Percentiles rank a stretch among this genome's conserved stretches.
These are phyloP conservation scores for Amylostereum areolatum DNA, from an alignment of 1,284 basidiomycete genomes.

Conservation along the genomic window DNA sequence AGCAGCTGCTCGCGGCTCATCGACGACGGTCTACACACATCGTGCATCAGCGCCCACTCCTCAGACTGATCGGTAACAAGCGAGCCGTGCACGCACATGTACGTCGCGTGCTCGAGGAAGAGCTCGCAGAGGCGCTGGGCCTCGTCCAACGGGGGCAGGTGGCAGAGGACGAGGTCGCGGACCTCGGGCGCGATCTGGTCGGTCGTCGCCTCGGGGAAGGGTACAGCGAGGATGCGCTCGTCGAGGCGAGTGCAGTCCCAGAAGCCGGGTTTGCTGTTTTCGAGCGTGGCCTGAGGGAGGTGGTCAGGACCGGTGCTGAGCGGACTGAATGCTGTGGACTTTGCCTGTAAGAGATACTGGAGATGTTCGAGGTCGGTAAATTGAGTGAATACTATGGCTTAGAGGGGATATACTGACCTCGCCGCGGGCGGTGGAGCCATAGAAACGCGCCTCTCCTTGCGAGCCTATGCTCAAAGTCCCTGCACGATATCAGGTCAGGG, in stretches of 20 bases:
- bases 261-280: not conserved
- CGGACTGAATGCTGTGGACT: conserved; percentile 5
- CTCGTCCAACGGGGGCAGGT: conserved; percentile 14
- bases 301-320: not conserved
- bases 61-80: too few species aligned
- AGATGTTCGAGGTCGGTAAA: too few species aligned
- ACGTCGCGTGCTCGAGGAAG: conserved; percentile 11
- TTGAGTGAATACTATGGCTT: too few species aligned
- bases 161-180: conserved; percentile 10
- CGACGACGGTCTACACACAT: not conserved
- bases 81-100: conserved; percentile 7
- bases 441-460: conserved; percentile 48
- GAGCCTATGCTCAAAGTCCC: conserved; percentile 55
- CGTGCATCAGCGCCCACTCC: too few species aligned
- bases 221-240: conserved; percentile 11
- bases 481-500: conserved; percentile 16
- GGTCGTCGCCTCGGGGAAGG: conserved; percentile 12
- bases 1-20: not conserved
- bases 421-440: conserved; percentile 57
- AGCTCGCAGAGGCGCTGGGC: conserved; percentile 10
- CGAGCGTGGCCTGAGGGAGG: not conserved
- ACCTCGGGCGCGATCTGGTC: conserved; percentile 12
- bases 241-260: conserved; percentile 11
- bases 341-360: conserved; percentile 49
- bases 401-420: conserved; percentile 37